These are phyloP conservation scores for Escallonia rubra DNA, from an alignment of 129 eudicot species.

Conservation along the genomic window DNA sequence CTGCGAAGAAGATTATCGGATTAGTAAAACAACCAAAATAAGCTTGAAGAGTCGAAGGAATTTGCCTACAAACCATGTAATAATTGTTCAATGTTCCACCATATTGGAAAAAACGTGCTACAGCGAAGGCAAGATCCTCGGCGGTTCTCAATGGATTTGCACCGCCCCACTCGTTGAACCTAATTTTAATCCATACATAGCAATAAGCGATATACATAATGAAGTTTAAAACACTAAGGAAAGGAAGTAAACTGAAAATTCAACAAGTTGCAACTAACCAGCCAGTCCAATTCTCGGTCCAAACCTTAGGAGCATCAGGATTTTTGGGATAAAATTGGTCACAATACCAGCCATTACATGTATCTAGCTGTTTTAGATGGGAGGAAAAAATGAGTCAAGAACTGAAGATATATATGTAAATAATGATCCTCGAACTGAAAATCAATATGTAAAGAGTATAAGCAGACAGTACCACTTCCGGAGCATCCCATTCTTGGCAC, in stretches of 20 bases:
- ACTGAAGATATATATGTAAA: no score
- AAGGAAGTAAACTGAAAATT: not conserved
- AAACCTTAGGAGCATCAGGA: conserved; percentile 37
- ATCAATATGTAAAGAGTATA: not conserved
- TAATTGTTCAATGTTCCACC: conserved; percentile 29
- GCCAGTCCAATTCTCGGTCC: conserved; percentile 56
- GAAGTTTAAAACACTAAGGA: not conserved
- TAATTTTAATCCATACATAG: not conserved
- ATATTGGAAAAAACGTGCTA: conserved; percentile 21
- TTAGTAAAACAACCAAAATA: not conserved
- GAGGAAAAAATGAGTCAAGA: not conserved
- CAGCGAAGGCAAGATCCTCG: conserved; percentile 41
- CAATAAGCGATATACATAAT: not conserved
- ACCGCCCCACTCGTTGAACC: conserved; percentile 26
- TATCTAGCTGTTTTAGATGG: conserved; percentile 21
- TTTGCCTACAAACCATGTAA: conserved; percentile 28
- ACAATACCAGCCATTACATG: conserved; percentile 49
- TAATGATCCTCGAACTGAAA: no score
- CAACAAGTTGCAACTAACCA: conserved; percentile 16
- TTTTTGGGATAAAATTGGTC: conserved; percentile 36
- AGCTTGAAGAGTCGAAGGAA: not conserved
- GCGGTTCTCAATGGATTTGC: conserved; percentile 20
- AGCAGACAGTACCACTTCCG: not conserved
- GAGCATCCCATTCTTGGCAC: conserved; percentile 54
- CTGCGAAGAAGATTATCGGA: conserved; percentile 4